Evolutionary conservation across 2,329 filamentous ascomycete genomes (phyloP).

Genomic region (Teratosphaeriaceae sp.): DNA sequence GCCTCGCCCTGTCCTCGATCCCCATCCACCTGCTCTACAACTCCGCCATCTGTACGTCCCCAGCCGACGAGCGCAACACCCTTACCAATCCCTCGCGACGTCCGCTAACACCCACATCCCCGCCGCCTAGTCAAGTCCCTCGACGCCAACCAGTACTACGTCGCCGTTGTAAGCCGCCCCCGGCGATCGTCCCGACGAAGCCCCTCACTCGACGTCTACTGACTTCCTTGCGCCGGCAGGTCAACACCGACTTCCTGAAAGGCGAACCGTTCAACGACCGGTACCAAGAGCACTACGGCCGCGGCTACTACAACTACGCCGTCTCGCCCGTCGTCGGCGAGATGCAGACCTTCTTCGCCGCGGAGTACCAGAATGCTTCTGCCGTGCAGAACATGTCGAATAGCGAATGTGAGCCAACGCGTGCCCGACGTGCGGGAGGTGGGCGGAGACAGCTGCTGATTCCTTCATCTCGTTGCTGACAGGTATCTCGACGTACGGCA

Average conservation of each 20-base stretch:
- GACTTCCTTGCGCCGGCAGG: no score
- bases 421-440: no score
- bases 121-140: conserved; percentile 22
- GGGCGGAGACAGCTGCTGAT: no score
- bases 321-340: neutral
- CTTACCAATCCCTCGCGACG: no score
- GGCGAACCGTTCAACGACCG: conserved; percentile 1
- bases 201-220: no score
- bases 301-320: neutral
- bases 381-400: conserved; percentile 2
- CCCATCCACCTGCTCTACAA: conserved; percentile 34
- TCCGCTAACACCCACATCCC: no score
- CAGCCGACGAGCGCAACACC: no score
- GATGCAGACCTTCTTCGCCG: neutral
- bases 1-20: conserved; percentile 26
- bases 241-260: conserved; percentile 8
- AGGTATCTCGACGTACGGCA: conserved; percentile 7
- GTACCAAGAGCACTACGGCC: neutral
- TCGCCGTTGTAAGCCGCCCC: no score
- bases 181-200: no score
- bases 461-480: no score
- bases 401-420: no score
- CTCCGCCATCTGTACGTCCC: conserved; percentile 23
- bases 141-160: conserved; percentile 17
- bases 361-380: neutral